Base-by-base conservation (phyloP, 441 rosid species). In the Melastoma candidum region DNA sequence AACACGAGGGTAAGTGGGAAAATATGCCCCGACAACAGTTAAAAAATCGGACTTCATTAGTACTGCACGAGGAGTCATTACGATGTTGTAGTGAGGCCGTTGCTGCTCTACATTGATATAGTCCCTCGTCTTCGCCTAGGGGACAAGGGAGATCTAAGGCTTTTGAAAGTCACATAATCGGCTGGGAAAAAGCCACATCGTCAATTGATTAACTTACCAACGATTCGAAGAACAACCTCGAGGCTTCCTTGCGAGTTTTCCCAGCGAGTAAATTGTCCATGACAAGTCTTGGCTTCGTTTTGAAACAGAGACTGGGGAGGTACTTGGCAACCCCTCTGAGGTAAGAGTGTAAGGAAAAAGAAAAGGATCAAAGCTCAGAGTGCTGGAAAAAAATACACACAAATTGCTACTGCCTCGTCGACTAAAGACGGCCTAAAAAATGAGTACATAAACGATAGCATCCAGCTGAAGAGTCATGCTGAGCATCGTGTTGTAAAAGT, bases 151-250 rank as follows among this genome's bases (percentile, higher is more conserved):
- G n/a, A 64, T 50, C 7, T 46, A n/a, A 45, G 58, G 45, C 49
- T 17, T 17, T 17, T 17, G 22, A 44, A 24, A 27, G 39, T 50
- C 10, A 25, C 29, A 24, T 26, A 50, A 50, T 12, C 32, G 43
- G 36, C 1, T 11, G 17, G 14, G 25, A 52, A 44, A 3, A 10
- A 17, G 59, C 55, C 41, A 32, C 41, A 32, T 32, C 41, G 8
- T 32, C 41, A 32, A 32, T 12, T 25, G 51, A 56, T 26, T 25
- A 39, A 60, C 90, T 60, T 83, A 94, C 99, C 97, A 94, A 73
- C 52, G 97, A 82, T 70, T 94, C 99, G n/a, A 94, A 94, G 65
- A 94, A 94, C 99, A 94, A 77, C 68, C 99, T 85, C 1, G 97
- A 85, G 36, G 99, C 99, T 72, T 94, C 99, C 73, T 87, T 94